Evolutionary conservation across 2,329 filamentous ascomycete genomes (phyloP).

Genomic region (Gnomoniopsis smithogilvyi): DNA sequence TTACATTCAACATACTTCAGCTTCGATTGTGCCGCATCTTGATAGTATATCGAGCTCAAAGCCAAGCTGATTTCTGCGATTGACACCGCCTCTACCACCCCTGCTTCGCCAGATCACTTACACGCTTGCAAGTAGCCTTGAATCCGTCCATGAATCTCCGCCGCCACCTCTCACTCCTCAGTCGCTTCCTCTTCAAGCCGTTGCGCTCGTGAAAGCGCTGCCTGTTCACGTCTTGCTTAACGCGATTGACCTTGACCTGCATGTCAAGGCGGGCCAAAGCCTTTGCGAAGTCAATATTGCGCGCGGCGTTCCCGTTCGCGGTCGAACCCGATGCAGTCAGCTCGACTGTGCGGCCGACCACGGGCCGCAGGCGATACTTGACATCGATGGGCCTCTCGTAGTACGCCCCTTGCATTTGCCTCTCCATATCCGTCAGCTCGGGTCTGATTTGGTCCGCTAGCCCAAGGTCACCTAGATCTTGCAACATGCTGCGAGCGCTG

Average conservation of each 20-base stretch:
- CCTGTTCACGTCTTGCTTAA: conserved; percentile 50
- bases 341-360: conserved; percentile 41
- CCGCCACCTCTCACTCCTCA: conserved; percentile 67
- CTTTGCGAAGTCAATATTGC: conserved; percentile 40
- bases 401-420: conserved; percentile 20
- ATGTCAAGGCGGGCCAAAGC: conserved; percentile 41
- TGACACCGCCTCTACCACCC: conserved; percentile 61
- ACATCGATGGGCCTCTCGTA: conserved; percentile 20
- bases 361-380: conserved; percentile 36
- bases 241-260: conserved; percentile 47
- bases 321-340: conserved; percentile 27
- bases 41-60: neutral
- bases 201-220: conserved; percentile 74
- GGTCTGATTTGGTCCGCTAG: conserved; percentile 8
- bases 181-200: conserved; percentile 74
- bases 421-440: conserved; percentile 25
- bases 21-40: neutral
- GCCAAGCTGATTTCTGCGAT: neutral
- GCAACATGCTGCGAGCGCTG: neutral
- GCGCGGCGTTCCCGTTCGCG: neutral
- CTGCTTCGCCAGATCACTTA: conserved; percentile 69
- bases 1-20: neutral
- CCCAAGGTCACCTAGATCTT: conserved; percentile 16
- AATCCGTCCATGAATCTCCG: conserved; percentile 68
- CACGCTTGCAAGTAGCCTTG: conserved; percentile 58